These are phyloP conservation scores for Prunus davidiana DNA, from an alignment of 306 rosid genomes.

Conservation along the genomic window DNA sequence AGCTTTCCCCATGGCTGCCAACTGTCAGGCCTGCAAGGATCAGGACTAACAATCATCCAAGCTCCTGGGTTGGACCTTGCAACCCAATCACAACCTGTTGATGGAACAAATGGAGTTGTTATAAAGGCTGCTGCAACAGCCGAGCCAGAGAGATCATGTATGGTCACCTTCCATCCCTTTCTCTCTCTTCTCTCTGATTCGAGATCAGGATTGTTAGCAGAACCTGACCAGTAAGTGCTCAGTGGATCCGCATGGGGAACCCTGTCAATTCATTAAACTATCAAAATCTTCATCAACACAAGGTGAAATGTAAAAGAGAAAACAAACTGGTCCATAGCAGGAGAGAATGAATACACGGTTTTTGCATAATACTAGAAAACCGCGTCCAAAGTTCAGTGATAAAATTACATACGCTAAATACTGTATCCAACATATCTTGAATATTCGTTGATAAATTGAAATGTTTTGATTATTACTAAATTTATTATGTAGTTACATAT, in stretches of 20 bases:
- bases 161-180: constrained; percentile 98
- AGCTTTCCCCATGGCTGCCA: constrained; percentile 99
- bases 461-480: neutral
- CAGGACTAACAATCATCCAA: constrained; percentile 91
- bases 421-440: neutral
- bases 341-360: neutral
- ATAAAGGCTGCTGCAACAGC: constrained; percentile 99
- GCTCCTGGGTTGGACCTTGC: constrained; percentile 91
- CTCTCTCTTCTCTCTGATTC: constrained; percentile 73
- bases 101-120: constrained; percentile 98
- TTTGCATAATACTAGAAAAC: neutral
- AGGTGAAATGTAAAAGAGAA: neutral
- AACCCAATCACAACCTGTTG: constrained; percentile 96
- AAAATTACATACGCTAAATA: neutral
- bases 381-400: neutral
- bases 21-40: constrained; percentile 64
- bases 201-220: constrained; percentile 47
- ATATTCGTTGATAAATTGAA: neutral
- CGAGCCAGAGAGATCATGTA: constrained; percentile 96
- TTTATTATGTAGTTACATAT: neutral
- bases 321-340: neutral
- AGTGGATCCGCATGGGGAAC: constrained; percentile 73
- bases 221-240: constrained; percentile 72
- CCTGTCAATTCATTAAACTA: constrained; percentile 51
- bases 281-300: constrained; percentile 21